Evolutionary conservation across 176 grass and related monocot genomes (phyloP), one percentile per base, ranked within the genome.

Genomic region (Phragmites australis): DNA sequence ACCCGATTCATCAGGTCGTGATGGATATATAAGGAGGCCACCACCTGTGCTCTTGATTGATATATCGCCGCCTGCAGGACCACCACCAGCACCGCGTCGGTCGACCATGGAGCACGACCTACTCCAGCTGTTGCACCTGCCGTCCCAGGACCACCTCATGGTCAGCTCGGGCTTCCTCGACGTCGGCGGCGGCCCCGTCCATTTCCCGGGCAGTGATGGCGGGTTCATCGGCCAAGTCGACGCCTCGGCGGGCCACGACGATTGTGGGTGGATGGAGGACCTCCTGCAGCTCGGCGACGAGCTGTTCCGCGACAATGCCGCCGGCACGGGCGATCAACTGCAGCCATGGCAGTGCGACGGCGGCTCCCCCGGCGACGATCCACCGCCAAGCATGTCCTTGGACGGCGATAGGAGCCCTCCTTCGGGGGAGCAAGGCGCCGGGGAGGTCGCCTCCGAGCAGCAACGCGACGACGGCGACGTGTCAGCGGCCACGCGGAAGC

Each of bases 271-370:
- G 75, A 25, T 86, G 23, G 90, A 89, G 30, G 86, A 86, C 9
- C 68, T 92, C 69, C 81, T 89, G 75, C 80, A 80, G 53, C 76
- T 92, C n/a, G 90, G 82, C 0, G 44, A 57, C 39, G 89, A 85
- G 65, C 78, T 87, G 21, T 79, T 88, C 26, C 59, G 23, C 2
- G 49, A 13, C 4, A 51, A 13, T 8, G 54, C 8, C 13, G 25
- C 11, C 15, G 56, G 22, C 40, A 10, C 39, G 1, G 69, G 16
- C 0, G 75, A 49, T 0, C n/a, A 58, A 31, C n/a, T n/a, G n/a
- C 37, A 64, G 16, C 57, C 15, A 0, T 88, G 68, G 81, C 81
- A 23, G 55, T 68, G 25, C n/a, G 41, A 58, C 0, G 81, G 29
- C 14, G 79, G 32, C 4, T 82, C 72, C 6, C 45, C 85, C 5